These are phyloP conservation scores for Fusarium duplospermum DNA, from an alignment of 2,329 filamentous ascomycete species.

Conservation along the genomic window DNA sequence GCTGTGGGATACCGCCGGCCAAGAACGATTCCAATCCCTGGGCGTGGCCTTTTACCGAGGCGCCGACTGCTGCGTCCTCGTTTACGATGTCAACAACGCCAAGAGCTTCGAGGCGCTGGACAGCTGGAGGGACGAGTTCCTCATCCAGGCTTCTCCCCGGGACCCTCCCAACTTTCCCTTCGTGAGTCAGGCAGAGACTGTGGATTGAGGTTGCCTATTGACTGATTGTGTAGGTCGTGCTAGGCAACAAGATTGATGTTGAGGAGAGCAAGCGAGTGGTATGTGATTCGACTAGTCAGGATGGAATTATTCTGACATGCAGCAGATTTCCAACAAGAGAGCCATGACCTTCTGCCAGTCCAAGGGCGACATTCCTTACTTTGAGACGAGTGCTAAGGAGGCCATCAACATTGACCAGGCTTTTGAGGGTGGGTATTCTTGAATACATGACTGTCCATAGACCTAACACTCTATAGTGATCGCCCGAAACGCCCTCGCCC, in stretches of 20 bases:
- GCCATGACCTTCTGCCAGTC: constrained; percentile 98
- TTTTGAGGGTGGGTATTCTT: constrained; percentile 68
- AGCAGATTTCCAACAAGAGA: constrained; percentile 91
- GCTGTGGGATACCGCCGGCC: constrained; percentile 98
- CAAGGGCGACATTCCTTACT: constrained; percentile 97
- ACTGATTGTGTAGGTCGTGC: constrained; percentile 75
- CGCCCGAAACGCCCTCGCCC: constrained; percentile 91
- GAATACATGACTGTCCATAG: neutral
- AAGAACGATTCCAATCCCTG: constrained; percentile 97
- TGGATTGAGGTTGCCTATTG: constrained; percentile 16
- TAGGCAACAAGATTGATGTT: constrained; percentile 99
- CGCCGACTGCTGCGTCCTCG: constrained; percentile 96
- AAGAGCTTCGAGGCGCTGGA: constrained; percentile 99
- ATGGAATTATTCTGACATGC: constrained; percentile 16
- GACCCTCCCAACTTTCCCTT: constrained; percentile 99
- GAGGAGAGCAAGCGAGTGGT: constrained; percentile 97
- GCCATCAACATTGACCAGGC: constrained; percentile 95
- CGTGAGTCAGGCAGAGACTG: constrained; percentile 66
- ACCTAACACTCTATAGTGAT: constrained; percentile 73
- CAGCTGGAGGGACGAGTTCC: constrained; percentile 97
- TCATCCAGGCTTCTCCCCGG: constrained; percentile 95
- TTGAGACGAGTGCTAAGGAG: constrained; percentile 99
- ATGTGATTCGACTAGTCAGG: constrained; percentile 7
- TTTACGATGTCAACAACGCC: constrained; percentile 98
- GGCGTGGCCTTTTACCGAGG: constrained; percentile 98